Conservation (phyloP, 495 filamentous ascomycete species). For the Tuber brumale region DNA sequence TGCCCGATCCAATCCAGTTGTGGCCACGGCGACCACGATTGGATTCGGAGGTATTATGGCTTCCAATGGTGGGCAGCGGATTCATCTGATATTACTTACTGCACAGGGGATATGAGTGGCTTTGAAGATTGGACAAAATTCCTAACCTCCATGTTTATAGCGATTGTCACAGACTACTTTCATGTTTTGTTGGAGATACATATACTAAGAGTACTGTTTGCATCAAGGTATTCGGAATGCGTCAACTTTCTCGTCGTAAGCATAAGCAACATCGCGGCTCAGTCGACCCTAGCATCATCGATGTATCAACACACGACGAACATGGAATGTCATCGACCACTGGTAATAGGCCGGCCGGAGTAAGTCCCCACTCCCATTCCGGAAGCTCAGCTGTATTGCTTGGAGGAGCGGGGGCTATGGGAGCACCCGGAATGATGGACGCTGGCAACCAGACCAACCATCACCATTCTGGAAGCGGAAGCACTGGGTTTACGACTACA, state of each 20-base stretch:
- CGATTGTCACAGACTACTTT: not conserved
- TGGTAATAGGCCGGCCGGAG: constrained; percentile 9
- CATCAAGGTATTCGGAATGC: constrained; percentile 72
- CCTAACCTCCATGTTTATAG: not conserved
- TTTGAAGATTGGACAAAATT: not conserved
- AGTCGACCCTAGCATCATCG: constrained; percentile 26
- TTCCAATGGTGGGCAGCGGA: not conserved
- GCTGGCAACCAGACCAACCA: constrained; percentile 18
- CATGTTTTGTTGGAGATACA: not conserved
- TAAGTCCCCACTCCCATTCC: constrained; percentile 18
- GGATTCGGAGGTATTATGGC: not conserved
- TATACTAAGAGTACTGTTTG: constrained; percentile 31
- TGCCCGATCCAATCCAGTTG: not conserved
- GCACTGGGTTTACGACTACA: constrained; percentile 59
- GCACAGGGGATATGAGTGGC: not conserved
- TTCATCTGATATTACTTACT: not conserved
- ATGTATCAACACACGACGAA: constrained; percentile 21
- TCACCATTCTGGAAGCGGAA: constrained; percentile 32
- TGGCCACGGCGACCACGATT: not conserved
- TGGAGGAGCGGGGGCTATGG: constrained; percentile 14
- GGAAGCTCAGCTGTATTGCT: constrained; percentile 32
- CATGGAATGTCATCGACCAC: constrained; percentile 17
- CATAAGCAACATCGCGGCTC: constrained; percentile 26
- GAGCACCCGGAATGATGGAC: constrained; percentile 11
- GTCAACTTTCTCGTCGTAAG: constrained; percentile 72